A percentile compares a stretch with the other conserved stretches of the same genome.
These are phyloP conservation scores for Ceratocystis colombiana DNA, from an alignment of 2,329 filamentous ascomycete species.

Conservation along the genomic window DNA sequence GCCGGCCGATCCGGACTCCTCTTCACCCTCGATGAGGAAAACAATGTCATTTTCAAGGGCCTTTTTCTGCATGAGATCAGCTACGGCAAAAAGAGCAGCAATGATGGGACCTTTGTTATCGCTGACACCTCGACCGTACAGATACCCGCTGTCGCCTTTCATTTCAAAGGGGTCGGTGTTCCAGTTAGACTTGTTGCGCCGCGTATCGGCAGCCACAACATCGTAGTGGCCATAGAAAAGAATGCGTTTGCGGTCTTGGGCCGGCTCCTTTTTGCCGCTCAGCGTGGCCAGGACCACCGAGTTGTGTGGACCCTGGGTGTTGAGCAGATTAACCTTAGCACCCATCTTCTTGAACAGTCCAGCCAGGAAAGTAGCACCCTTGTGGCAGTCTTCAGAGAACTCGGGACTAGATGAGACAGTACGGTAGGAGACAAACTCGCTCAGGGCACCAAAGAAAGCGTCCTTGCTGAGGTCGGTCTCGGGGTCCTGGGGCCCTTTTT, in stretches of 20 bases:
- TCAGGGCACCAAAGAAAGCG: slow-evolving; percentile 58
- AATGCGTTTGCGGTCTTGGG: slow-evolving; percentile 66
- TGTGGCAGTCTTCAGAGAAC: slow-evolving; percentile 82
- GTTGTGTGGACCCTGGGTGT: slow-evolving; percentile 67
- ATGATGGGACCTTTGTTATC: slow-evolving; percentile 97
- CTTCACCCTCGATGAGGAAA: slow-evolving; percentile 92
- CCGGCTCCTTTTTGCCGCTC: slow-evolving; percentile 57
- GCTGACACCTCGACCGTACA: slow-evolving; percentile 91
- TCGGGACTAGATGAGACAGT: slow-evolving; percentile 81
- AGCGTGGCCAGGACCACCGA: slow-evolving; percentile 92
- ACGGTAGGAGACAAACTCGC: slow-evolving; percentile 82
- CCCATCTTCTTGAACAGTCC: slow-evolving; percentile 87
- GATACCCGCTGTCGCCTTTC: slow-evolving; percentile 77
- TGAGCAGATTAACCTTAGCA: slow-evolving; percentile 81
- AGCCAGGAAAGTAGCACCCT: slow-evolving; percentile 82
- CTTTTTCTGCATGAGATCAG: slow-evolving; percentile 78
- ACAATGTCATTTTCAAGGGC: slow-evolving; percentile 76
- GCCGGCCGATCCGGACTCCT: slow-evolving; percentile 85
- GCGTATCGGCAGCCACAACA: slow-evolving; percentile 80
- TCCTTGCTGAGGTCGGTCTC: slow-evolving; percentile 34
- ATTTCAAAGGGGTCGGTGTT: slow-evolving; percentile 79
- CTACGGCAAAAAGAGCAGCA: slow-evolving; percentile 85
- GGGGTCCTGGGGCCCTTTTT: slow-evolving; percentile 30
- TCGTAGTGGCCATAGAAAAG: slow-evolving; percentile 98
- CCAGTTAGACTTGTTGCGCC: slow-evolving; percentile 61